Conservation (phyloP, 257 asterid genomes). For the Scutellaria baicalensis region DNA sequence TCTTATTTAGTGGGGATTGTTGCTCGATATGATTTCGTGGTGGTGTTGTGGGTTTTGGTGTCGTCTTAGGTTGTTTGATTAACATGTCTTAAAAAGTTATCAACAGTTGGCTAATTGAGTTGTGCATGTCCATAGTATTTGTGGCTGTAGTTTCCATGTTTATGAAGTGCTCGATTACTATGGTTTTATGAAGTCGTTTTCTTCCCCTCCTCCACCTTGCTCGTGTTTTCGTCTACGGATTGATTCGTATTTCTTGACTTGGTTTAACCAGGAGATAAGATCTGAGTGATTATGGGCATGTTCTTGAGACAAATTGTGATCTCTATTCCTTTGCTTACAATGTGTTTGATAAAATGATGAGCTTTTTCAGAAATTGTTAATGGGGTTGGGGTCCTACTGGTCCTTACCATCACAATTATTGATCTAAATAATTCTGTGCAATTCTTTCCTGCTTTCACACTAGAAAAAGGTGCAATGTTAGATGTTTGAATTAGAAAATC, state of each 20-base stretch:
- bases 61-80: constrained; percentile 21
- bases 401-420: constrained; percentile 1
- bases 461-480: not conserved
- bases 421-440: not conserved
- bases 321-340: not conserved
- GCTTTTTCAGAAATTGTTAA: not conserved
- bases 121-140: constrained; percentile 20
- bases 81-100: constrained; percentile 16
- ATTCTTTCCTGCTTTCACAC: not conserved
- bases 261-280: not conserved
- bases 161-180: constrained; percentile 5
- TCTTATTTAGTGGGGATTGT: constrained; percentile 29
- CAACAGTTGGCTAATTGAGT: constrained; percentile 21
- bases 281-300: not conserved
- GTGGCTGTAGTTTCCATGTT: constrained; percentile 5
- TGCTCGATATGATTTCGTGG: constrained; percentile 11
- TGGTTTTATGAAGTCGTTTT: not conserved
- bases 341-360: not conserved
- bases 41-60: constrained; percentile 23
- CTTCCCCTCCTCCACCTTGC: not conserved
- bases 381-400: not conserved
- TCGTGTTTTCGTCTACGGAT: not conserved
- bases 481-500: not conserved
- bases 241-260: not conserved
- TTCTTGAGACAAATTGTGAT: not conserved